Evolutionary conservation across 1,284 basidiomycete genomes (phyloP).

Genomic region (Pseudozyma pruni): DNA sequence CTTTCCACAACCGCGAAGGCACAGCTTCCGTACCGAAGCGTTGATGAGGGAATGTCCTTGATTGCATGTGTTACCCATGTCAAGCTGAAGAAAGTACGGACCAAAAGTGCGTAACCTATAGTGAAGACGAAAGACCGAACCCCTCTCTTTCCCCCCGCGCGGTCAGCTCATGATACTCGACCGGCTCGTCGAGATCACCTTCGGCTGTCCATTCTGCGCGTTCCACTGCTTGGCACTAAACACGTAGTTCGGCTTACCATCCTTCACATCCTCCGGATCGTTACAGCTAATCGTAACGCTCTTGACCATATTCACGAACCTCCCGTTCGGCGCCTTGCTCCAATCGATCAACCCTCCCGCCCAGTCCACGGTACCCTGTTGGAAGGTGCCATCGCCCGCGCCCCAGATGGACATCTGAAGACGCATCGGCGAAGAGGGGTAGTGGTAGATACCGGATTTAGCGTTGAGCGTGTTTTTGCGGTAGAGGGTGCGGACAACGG

Average conservation of each 20-base stretch:
- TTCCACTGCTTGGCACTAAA: slow-evolving; percentile 32
- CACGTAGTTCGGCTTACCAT: slow-evolving; percentile 25
- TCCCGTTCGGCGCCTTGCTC: slow-evolving; percentile 27
- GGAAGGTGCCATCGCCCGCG: slow-evolving; percentile 41
- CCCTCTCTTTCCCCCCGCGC: too few relatives aligned
- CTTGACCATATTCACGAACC: slow-evolving; percentile 44
- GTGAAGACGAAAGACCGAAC: slow-evolving; percentile 28
- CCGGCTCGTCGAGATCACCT: slow-evolving; percentile 17
- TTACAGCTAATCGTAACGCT: slow-evolving; percentile 30
- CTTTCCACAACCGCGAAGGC: too few relatives aligned
- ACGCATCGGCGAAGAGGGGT: slow-evolving; percentile 47
- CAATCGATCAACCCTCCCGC: slow-evolving; percentile 55
- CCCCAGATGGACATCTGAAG: slow-evolving; percentile 55
- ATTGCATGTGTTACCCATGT: too few relatives aligned
- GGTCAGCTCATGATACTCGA: slow-evolving; percentile 29
- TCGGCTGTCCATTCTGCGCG: slow-evolving; percentile 30
- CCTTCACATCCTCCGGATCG: slow-evolving; percentile 33
- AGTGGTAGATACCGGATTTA: slow-evolving; percentile 39
- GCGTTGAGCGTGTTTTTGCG: slow-evolving; percentile 32
- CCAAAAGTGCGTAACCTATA: too few relatives aligned
- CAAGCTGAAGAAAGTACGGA: too few relatives aligned
- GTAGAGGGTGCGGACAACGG: slow-evolving; percentile 42
- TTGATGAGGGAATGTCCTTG: neutral
- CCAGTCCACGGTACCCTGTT: slow-evolving; percentile 47
- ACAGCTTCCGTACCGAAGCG: too few relatives aligned